Percentiles rank a stretch among this genome's conserved stretches.
Conservation (phyloP, 306 rosid species). For the Glycyrrhiza uralensis region DNA sequence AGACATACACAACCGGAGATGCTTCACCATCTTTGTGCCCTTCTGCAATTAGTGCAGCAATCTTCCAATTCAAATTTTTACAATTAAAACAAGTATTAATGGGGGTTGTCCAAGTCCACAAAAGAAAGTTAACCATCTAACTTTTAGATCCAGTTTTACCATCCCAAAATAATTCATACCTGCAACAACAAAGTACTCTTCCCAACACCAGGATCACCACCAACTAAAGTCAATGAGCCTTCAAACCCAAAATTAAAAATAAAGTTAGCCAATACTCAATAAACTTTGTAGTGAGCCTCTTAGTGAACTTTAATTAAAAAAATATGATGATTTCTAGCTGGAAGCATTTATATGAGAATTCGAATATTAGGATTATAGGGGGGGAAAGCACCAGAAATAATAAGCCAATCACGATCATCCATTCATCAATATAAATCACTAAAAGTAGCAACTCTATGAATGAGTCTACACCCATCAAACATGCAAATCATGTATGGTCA, state of each 20-base stretch:
- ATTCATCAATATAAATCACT: slow-evolving; percentile 7
- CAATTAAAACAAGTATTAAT: slow-evolving; percentile 14
- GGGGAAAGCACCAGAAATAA: background rate
- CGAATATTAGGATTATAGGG: background rate
- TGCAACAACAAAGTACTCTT: slow-evolving; percentile 89
- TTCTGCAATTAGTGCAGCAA: slow-evolving; percentile 75
- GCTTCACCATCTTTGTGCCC: slow-evolving; percentile 40
- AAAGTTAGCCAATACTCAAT: slow-evolving; percentile 17
- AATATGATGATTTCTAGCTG: background rate
- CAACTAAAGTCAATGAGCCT: slow-evolving; percentile 89
- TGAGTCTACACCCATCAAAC: background rate
- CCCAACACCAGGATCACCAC: slow-evolving; percentile 99
- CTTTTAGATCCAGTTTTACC: background rate
- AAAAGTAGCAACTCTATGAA: background rate
- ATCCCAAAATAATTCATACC: slow-evolving; percentile 41
- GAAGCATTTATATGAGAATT: slow-evolving; percentile 17
- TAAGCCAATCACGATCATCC: background rate
- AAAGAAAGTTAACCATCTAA: slow-evolving; percentile 2
- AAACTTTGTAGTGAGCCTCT: background rate
- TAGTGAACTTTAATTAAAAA: slow-evolving; percentile 7
- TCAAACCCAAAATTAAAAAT: slow-evolving; percentile 37
- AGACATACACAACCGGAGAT: slow-evolving; percentile 74
- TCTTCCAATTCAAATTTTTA: slow-evolving; percentile 43
- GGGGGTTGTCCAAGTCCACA: background rate
- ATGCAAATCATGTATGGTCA: background rate